Evolutionary conservation across 805 yeast genomes (phyloP).

Genomic region (Isabelozyma rhagii): DNA sequence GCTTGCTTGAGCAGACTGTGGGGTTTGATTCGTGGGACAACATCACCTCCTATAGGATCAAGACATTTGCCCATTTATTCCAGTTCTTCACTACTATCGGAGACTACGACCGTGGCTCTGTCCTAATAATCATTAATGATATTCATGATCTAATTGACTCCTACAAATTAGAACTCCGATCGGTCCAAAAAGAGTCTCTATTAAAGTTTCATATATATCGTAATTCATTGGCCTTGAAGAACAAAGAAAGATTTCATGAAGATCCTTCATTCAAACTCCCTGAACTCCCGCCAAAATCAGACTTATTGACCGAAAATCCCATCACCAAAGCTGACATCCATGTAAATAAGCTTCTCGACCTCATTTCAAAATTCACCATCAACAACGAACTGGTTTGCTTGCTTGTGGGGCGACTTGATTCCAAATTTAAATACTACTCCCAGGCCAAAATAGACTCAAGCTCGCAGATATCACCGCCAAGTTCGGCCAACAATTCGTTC

Average conservation of each 20-base stretch:
- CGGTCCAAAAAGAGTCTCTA: slow-evolving; percentile 30
- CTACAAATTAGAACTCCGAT: slow-evolving; percentile 30
- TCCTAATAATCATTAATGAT: slow-evolving; percentile 24
- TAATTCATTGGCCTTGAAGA: slow-evolving; percentile 16
- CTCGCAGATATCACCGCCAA: slow-evolving; percentile 1
- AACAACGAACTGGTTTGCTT: slow-evolving; percentile 22
- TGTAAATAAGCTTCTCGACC: slow-evolving; percentile 20
- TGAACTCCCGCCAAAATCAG: slow-evolving; percentile 26
- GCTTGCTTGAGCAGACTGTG: slow-evolving; percentile 15
- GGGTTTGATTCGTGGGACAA: slow-evolving; percentile 19
- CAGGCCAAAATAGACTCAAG: neutral
- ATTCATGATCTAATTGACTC: slow-evolving; percentile 35
- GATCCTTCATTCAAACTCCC: slow-evolving; percentile 22
- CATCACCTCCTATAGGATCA: slow-evolving; percentile 12
- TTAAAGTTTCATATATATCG: slow-evolving; percentile 29
- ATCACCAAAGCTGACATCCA: slow-evolving; percentile 28
- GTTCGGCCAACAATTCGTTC: neutral
- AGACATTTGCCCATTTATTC: slow-evolving; percentile 26
- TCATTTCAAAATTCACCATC: slow-evolving; percentile 19
- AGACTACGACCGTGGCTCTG: slow-evolving; percentile 2
- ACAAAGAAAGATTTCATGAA: slow-evolving; percentile 17
- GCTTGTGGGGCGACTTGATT: slow-evolving; percentile 29
- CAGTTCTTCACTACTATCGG: slow-evolving; percentile 10
- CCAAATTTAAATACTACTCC: slow-evolving; percentile 13
- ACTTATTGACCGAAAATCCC: slow-evolving; percentile 27